phyloP scores from a whole-genome alignment of 2,329 filamentous ascomycete genomes.

The Acarospora socialis region DNA sequence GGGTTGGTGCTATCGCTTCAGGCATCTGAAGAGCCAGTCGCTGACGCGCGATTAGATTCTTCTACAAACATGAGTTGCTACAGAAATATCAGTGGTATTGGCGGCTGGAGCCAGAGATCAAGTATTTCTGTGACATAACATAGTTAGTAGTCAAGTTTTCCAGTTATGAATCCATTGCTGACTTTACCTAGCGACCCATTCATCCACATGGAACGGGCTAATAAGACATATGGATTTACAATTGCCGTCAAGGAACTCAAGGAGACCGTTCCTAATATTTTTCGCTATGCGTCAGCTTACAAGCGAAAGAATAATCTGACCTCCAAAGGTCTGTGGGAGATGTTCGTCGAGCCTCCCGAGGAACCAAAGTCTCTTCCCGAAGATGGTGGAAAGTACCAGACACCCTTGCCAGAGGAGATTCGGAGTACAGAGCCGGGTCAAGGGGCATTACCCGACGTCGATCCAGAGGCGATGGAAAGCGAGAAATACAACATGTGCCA shows the following conservation, averaged over 20 bases:
- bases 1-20: conserved; percentile 44
- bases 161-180: conserved; percentile 15
- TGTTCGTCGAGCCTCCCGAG: conserved; percentile 73
- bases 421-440: conserved; percentile 58
- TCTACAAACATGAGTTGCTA: conserved; percentile 91
- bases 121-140: conserved; percentile 99
- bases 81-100: conserved; percentile 99
- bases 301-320: conserved; percentile 83
- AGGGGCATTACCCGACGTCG: conserved; percentile 62
- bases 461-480: conserved; percentile 88
- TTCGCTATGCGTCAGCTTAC: conserved; percentile 96
- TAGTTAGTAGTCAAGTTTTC: conserved; percentile 48
- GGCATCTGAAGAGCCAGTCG: conserved; percentile 10
- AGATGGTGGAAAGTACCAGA: conserved; percentile 51
- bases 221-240: conserved; percentile 98
- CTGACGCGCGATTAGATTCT: conserved; percentile 46
- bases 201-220: conserved; percentile 78
- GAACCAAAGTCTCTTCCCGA: conserved; percentile 30
- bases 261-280: conserved; percentile 97
- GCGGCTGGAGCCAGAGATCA: conserved; percentile 97
- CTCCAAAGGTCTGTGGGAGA: conserved; percentile 92
- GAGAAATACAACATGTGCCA: conserved; percentile 99
- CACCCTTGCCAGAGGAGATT: conserved; percentile 65
- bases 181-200: conserved; percentile 63
- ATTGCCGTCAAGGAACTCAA: conserved; percentile 96